These are phyloP conservation scores for Erythrophleum fordii DNA, from an alignment of 306 rosid species.

Conservation along the genomic window DNA sequence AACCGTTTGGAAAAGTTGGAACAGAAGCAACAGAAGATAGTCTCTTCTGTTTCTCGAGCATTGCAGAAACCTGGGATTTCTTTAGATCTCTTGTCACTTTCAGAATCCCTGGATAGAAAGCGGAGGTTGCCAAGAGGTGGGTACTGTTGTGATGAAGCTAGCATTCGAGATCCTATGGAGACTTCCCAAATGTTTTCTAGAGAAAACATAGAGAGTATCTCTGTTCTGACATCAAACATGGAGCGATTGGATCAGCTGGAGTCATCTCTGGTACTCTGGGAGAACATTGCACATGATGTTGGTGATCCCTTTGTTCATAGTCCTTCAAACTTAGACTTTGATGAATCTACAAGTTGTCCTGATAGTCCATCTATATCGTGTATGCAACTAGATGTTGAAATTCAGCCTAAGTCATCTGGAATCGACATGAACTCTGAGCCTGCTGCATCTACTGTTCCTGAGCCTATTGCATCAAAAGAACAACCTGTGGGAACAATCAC, in stretches of 20 bases:
- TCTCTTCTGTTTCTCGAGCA: constrained; percentile 58
- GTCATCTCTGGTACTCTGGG: constrained; percentile 77
- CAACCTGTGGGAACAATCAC: constrained; percentile 44
- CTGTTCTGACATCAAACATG: constrained; percentile 39
- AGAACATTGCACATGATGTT: constrained; percentile 50
- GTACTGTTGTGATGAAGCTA: constrained; percentile 48
- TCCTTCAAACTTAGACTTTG: constrained; percentile 64
- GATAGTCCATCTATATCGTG: constrained; percentile 61
- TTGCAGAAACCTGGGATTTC: constrained; percentile 66
- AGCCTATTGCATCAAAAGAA: constrained; percentile 55
- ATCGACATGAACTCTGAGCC: constrained; percentile 93
- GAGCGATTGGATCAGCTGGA: constrained; percentile 71
- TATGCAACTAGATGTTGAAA: constrained; percentile 54
- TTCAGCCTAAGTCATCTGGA: constrained; percentile 62
- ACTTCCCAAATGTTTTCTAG: constrained; percentile 45
- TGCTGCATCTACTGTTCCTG: constrained; percentile 46
- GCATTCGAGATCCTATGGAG: constrained; percentile 54
- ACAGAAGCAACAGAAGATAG: constrained; percentile 56
- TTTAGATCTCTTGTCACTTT: constrained; percentile 55
- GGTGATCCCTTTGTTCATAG: constrained; percentile 33
- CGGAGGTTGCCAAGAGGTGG: constrained; percentile 75
- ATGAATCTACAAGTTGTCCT: constrained; percentile 63
- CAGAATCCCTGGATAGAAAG: constrained; percentile 71
- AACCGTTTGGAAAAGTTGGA: constrained; percentile 64
- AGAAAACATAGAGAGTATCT: constrained; percentile 47